phyloP scores from a whole-genome alignment of 345 rosid genomes.

The Microcos paniculata region DNA sequence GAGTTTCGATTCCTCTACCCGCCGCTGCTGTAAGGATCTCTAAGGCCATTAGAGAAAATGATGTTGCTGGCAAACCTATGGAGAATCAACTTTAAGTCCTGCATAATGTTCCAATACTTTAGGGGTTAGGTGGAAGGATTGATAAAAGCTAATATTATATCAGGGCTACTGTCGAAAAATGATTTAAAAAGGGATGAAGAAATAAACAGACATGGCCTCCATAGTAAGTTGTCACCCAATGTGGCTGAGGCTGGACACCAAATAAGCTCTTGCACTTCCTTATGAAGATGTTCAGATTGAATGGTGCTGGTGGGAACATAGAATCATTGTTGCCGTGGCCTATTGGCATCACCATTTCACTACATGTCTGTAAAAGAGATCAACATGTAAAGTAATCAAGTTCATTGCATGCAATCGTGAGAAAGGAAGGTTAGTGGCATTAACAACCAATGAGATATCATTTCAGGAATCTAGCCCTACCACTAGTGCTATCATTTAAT shows the following conservation, averaged over 20 bases:
- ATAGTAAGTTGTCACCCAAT: conserved; percentile 65
- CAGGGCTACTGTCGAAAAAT: not conserved
- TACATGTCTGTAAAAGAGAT: conserved; percentile 48
- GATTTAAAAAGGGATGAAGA: not conserved
- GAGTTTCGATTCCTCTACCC: conserved; percentile 34
- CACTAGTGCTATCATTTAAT: not conserved
- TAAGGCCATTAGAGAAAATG: conserved; percentile 58
- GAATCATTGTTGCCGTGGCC: conserved; percentile 45
- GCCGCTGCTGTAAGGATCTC: conserved; percentile 59
- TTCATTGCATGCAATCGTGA: conserved; percentile 9
- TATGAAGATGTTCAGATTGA: conserved; percentile 36
- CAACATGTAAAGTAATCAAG: not conserved
- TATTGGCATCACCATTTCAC: conserved; percentile 62
- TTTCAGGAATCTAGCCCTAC: not conserved
- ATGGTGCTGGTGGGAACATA: conserved; percentile 59
- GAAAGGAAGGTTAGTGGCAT: conserved; percentile 1
- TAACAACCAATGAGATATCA: not conserved
- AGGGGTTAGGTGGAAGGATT: not conserved
- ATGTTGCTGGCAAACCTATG: conserved; percentile 53
- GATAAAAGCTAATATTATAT: not conserved
- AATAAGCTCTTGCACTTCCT: conserved; percentile 38
- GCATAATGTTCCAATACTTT: conserved; percentile 3
- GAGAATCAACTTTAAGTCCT: conserved; percentile 49
- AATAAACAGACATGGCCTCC: conserved; percentile 48
- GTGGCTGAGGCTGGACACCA: conserved; percentile 66